Evolutionary conservation across 2,329 filamentous ascomycete species (phyloP), one percentile per base, ranked within the genome.

Genomic region (Ceratocystis alfenasii): DNA sequence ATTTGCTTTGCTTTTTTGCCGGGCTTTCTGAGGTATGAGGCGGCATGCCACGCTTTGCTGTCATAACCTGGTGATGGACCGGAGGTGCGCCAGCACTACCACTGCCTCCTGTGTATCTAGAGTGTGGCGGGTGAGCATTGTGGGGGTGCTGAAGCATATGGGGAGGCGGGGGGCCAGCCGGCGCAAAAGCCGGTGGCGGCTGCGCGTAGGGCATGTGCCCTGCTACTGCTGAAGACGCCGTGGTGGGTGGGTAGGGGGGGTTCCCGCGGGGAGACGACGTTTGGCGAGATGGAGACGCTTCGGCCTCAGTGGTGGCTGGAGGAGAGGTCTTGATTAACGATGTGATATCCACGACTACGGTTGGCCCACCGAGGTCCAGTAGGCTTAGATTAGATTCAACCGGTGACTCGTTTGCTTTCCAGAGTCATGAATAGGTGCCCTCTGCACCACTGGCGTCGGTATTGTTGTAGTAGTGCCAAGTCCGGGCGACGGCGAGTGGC

Each of bases 1-100:
- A 97, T 76, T 97, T 97, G 73, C 90, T 95, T 75, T 96, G 91
- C 77, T 93, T 95, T 79, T 94, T 95, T 44, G 90, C 89, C 22
- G 89, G 90, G 46, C 87, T 88, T 70, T 86, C 82, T 41, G 79
- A 74, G 17, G 78, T 77, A 72, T 86, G 81, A 41, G 81, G 81
- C 41, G 81, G 76, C 79, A 82, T 79, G 71, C 74, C 79, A 74
- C 79, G 79, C 74, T 79, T 83, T 8, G 66, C 50, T n/a, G 67
- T 46, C 64, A 66, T 65, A 12, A 66, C 60, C 62, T 68, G 67
- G 12, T 57, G 65, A 20, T 67, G 66, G 69, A 72, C 73, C 63
- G 73, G 68, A 55, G 70, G 69, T 63, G 67, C 48, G 2, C 22
- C 25, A 22, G 46, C 63, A 46, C 61, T 28, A 46, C 17, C 30